Evolutionary conservation across 192 early-diverging fungal genomes (phyloP).

Genomic region (Coemansia sp.): DNA sequence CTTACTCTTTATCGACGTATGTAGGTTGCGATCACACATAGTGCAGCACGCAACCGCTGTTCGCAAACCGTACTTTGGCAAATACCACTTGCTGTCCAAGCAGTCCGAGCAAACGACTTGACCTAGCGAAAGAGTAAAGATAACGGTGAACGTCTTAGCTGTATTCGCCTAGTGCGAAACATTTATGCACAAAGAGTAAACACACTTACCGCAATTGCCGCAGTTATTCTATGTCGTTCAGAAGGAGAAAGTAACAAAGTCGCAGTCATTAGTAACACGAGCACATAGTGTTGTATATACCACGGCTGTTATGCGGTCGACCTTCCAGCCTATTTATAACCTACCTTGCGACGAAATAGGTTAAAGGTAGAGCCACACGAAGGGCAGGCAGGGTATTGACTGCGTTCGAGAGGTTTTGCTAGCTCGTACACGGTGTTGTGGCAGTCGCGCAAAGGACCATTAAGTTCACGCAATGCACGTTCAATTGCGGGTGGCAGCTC

Average conservation of each 20-base stretch:
- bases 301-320: not conserved
- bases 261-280: not conserved
- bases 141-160: not conserved
- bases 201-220: constrained; percentile 39
- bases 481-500: constrained; percentile 22
- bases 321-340: constrained; percentile 5
- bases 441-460: constrained; percentile 31
- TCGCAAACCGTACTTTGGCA: constrained; percentile 53
- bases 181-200: not conserved
- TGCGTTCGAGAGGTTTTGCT: constrained; percentile 30
- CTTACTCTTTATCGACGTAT: constrained; percentile 36
- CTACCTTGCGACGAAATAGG: constrained; percentile 46
- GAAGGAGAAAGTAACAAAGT: not conserved
- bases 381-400: constrained; percentile 43
- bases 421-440: constrained; percentile 24
- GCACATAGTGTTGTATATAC: not conserved
- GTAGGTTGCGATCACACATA: constrained; percentile 43
- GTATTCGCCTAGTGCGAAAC: not conserved
- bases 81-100: constrained; percentile 38
- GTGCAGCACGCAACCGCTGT: constrained; percentile 27
- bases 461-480: constrained; percentile 19
- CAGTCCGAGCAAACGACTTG: constrained; percentile 52
- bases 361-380: constrained; percentile 44
- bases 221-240: constrained; percentile 29
- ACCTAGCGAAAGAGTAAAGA: constrained; percentile 10